Base-by-base conservation (phyloP, 805 yeast species). In the Peterozyma toletana region DNA sequence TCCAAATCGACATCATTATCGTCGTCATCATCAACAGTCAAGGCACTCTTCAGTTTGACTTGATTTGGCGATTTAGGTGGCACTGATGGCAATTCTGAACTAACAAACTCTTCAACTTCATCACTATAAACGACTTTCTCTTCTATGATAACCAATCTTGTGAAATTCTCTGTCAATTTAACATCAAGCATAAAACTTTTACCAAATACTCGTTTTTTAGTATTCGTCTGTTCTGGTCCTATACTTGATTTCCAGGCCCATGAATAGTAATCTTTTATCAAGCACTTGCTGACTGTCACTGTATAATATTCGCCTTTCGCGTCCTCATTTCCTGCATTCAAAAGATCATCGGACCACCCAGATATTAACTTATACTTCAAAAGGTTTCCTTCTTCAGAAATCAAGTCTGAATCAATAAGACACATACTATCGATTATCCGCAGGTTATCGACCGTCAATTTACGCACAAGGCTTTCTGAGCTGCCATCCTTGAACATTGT, bases 181-280 rank as follows among this genome's bases (percentile, higher is more conserved):
- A 86, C 87, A 53, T 88, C 96, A 42, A 86, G 75, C 6, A 88
- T 86, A 44, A 86, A 70, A 0, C 95, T 80, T 50, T 93, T 73
- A 9, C 96, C 96, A 66, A 88, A 88, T 1, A 82, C 60, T 30
- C 74, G 73, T 58, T 84, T 84, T 52, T 79, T 78, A 18, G 67
- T 60, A 30, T 73, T 68, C 0, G 88, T 77, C 55, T 86, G 84
- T 56, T 88, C 96, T 30, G 80, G 71, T 0, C 86, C 86, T 18
- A 87, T 58, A 2, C 88, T 75, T 1, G 89, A 78, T 55, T 87
- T 67, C 96, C 96, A 88, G 0, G 96, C 77, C 96, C 96, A 88
- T 29, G 87, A 86, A 55, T 82, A 88, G 59, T 84, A 88, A 59
- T 88, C 96, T 59, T 86, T 95, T 15, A 88, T 77, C 5, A 86